Conservation (phyloP, 2,329 filamentous ascomycete genomes). For the Corynespora cassiicola region DNA sequence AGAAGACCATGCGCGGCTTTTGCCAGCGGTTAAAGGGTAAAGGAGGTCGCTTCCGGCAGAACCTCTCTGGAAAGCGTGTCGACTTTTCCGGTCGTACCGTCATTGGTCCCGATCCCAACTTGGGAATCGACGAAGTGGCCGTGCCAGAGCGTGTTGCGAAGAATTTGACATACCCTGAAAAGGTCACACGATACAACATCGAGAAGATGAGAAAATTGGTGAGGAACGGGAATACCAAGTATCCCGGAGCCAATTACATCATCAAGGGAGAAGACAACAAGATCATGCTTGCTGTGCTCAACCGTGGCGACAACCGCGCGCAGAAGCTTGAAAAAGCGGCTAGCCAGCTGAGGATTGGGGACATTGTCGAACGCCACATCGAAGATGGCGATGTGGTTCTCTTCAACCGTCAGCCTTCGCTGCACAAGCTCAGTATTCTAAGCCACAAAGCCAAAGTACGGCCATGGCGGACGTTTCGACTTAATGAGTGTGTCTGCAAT, state of each 20-base stretch:
- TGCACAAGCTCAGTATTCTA: conserved; percentile 99
- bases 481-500: conserved; percentile 98
- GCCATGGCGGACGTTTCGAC: conserved; percentile 92
- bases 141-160: conserved; percentile 91
- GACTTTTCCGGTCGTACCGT: conserved; percentile 98
- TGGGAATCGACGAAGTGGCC: conserved; percentile 92
- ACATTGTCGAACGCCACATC: conserved; percentile 91
- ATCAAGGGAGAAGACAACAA: conserved; percentile 73
- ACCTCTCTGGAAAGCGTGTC: conserved; percentile 96
- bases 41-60: conserved; percentile 95
- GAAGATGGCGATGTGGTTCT: conserved; percentile 95
- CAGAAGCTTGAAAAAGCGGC: conserved; percentile 74
- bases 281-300: conserved; percentile 69
- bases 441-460: conserved; percentile 92
- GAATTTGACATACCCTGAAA: conserved; percentile 94
- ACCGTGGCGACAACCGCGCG: conserved; percentile 32
- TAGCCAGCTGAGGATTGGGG: conserved; percentile 77
- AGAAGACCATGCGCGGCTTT: conserved; percentile 90
- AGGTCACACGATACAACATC: conserved; percentile 83
- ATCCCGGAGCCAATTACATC: conserved; percentile 88
- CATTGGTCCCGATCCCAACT: conserved; percentile 95
- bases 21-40: conserved; percentile 97
- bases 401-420: conserved; percentile 96
- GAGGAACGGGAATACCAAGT: conserved; percentile 75
- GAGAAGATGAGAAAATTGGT: conserved; percentile 79